phyloP scores from a whole-genome alignment of 164 flowering plant species.

The Stephania japonica region DNA sequence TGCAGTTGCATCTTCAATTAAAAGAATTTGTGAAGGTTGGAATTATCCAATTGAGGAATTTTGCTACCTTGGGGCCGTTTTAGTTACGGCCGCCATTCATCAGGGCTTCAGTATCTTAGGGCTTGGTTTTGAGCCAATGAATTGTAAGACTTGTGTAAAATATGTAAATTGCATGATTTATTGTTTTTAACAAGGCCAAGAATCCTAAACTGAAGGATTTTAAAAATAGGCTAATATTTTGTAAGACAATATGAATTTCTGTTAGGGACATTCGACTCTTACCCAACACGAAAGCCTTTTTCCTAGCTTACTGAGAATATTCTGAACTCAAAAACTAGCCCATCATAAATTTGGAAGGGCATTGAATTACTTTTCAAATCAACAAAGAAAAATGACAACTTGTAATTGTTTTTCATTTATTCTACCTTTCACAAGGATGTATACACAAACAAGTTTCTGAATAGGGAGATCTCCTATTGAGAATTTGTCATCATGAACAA shows the following conservation, averaged over 20 bases:
- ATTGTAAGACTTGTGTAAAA: not conserved
- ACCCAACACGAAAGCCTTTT: no score
- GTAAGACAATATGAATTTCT: not conserved
- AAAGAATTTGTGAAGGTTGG: not conserved
- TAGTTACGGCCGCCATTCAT: no score
- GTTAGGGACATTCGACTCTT: no score
- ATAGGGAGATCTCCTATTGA: not conserved
- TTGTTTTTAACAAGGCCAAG: not conserved
- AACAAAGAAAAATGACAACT: not conserved
- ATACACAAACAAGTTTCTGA: not conserved
- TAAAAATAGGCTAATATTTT: not conserved
- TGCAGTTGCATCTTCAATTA: not conserved
- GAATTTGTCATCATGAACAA: not conserved
- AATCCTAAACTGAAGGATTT: not conserved
- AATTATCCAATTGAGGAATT: not conserved
- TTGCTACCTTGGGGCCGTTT: not conserved
- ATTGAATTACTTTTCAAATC: not conserved
- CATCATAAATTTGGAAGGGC: not conserved
- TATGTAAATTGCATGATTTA: no score
- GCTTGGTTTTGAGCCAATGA: not conserved
- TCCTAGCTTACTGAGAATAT: not conserved
- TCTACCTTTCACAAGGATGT: no score
- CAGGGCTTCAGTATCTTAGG: no score
- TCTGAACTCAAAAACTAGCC: not conserved
- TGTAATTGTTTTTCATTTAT: not conserved